phyloP scores from a whole-genome alignment of 73 alveolate genomes.

The Effrenium voratum region DNA sequence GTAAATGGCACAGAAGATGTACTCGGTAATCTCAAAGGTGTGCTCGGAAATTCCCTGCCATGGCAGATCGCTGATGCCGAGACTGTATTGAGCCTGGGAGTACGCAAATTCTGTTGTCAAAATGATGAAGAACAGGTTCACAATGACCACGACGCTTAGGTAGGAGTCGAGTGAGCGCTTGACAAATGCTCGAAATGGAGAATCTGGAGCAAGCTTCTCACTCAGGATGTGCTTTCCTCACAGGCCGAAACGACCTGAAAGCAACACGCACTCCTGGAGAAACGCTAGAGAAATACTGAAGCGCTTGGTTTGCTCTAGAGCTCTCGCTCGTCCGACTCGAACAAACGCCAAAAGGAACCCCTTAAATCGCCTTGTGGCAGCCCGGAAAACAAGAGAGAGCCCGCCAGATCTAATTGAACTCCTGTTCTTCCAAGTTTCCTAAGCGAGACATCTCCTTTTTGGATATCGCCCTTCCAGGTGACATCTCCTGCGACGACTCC shows the following conservation, averaged over 20 bases:
- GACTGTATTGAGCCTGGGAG: neutral
- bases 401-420: too few species aligned
- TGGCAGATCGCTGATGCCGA: neutral
- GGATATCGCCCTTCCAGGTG: too few species aligned
- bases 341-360: too few species aligned
- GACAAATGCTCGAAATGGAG: constrained; percentile 30
- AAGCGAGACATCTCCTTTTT: too few species aligned
- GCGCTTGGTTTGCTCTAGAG: too few species aligned
- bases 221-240: constrained; percentile 29
- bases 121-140: constrained; percentile 39
- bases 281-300: too few species aligned
- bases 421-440: too few species aligned
- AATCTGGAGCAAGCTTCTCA: constrained; percentile 49
- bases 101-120: constrained; percentile 39
- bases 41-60: constrained; percentile 5
- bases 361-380: too few species aligned
- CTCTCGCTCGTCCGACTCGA: too few species aligned
- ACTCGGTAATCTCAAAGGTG: constrained; percentile 54
- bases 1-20: constrained; percentile 28
- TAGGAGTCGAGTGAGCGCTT: constrained; percentile 57
- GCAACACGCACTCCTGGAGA: too few species aligned
- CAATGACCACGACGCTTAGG: constrained; percentile 66
- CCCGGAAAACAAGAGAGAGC: too few species aligned
- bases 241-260: neutral
- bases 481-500: too few species aligned